These are phyloP conservation scores for Mortierella sp. DNA, from an alignment of 371 early-diverging fungal genomes.

Conservation along the genomic window DNA sequence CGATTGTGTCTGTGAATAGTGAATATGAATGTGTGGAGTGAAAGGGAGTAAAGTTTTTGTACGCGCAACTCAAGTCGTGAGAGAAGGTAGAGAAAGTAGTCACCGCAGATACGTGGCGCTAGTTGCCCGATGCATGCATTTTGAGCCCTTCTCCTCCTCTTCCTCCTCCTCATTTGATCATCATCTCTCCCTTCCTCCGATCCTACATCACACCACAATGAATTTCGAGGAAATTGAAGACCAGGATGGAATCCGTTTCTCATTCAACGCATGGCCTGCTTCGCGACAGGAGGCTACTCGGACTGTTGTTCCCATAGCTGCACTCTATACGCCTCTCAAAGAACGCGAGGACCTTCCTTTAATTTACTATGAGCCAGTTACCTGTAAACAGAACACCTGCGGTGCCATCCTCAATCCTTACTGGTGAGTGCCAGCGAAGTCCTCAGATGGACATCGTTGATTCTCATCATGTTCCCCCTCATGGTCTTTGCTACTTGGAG, in stretches of 20 bases:
- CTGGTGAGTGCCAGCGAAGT: constrained; percentile 75
- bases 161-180: constrained; percentile 1
- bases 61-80: not conserved
- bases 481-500: not conserved
- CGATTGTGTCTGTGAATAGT: constrained; percentile 7
- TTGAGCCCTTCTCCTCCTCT: not conserved
- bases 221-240: constrained; percentile 93
- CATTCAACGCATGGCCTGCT: constrained; percentile 99
- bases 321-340: constrained; percentile 98
- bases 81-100: not conserved
- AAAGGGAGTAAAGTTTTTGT: not conserved
- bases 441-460: not conserved
- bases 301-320: constrained; percentile 96
- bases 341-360: constrained; percentile 89
- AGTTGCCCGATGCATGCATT: not conserved
- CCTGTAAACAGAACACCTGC: constrained; percentile 95
- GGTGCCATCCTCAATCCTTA: constrained; percentile 98
- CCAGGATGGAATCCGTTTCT: constrained; percentile 95
- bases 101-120: not conserved
- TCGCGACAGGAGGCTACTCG: constrained; percentile 94
- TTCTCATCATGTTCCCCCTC: not conserved
- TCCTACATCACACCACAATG: constrained; percentile 61
- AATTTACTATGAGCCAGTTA: constrained; percentile 97
- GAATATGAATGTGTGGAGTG: not conserved
- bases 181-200: constrained; percentile 18